Conservation (phyloP, 2,329 filamentous ascomycete species). For the Claviceps cyperi region DNA sequence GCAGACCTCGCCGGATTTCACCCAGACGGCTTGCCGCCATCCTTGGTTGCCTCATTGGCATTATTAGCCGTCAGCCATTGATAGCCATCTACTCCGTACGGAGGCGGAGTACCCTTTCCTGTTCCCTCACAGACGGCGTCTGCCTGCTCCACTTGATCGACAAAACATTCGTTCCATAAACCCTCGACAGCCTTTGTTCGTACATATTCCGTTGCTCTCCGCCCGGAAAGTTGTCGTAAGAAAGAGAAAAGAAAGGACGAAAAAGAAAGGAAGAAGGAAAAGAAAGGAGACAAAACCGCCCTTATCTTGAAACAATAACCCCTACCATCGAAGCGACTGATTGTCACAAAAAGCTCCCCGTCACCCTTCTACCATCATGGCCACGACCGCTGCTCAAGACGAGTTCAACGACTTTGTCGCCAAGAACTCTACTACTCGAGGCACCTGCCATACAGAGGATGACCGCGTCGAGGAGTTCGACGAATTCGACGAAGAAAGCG, state of each 20-base stretch:
- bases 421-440: constrained; percentile 32
- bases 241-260: neutral
- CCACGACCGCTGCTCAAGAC: constrained; percentile 48
- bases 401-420: constrained; percentile 50
- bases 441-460: constrained; percentile 27
- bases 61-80: neutral
- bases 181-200: constrained; percentile 5
- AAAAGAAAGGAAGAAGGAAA: neutral
- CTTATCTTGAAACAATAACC: neutral
- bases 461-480: constrained; percentile 19
- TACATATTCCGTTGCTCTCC: constrained; percentile 2
- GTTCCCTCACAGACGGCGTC: neutral
- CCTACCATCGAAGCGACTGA: neutral
- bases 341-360: constrained; percentile 1
- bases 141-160: constrained; percentile 17
- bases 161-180: constrained; percentile 13
- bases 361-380: constrained; percentile 27
- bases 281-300: neutral
- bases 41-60: neutral
- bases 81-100: neutral
- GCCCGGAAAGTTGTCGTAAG: neutral
- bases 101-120: neutral
- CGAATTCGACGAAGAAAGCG: constrained; percentile 42
- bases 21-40: neutral
- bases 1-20: no score